Evolutionary conservation across 345 rosid genomes (phyloP), one percentile per base, ranked within the genome.

Genomic region (Iberis pinnata): DNA sequence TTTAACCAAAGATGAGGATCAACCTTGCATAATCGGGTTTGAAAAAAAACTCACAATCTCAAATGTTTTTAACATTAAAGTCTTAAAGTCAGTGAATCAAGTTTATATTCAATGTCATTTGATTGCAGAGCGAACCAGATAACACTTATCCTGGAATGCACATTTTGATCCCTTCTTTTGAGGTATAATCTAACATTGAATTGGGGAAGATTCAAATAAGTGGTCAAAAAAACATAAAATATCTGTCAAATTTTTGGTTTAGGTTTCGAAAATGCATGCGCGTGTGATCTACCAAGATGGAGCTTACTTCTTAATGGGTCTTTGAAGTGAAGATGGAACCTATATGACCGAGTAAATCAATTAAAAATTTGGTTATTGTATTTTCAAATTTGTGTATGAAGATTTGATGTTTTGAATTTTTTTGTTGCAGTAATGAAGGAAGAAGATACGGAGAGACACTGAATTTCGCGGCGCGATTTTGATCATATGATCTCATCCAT

Each of bases 201-300:
- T 29, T 12, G 18, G 9, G 29, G 16, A 9, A 9, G 14, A 12
- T 55, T 68, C 20, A 22, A 29, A 66, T 27, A 35, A 15, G 4
- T 3, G 24, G 66, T 41, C 47, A 43, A 43, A 12, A 17, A 20
- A 36, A 9, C 38, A 8, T 19, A 5, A 49, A 1, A 1, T 11
- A 38, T 27, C 1, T 48, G 53, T 36, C 3, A 33, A 18, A 33
- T 53, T 20, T 45, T 49, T 33, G 47, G 56, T 42, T 51, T 73
- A 92, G 97, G 86, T 88, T 56, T 81, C 93, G 12, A 64, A 73
- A 56, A 68, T 35, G 65, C 97, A 92, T 73, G 98, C 95, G 9
- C 82, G 69, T 15, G 75, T 88, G 47, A 75, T 38, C 73, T 83
- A 80, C 58, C 83, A 83, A 69, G 83, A 81, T 8, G 95, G 90